Percentiles rank a stretch among this genome's conserved stretches.
Conservation (phyloP, 2,329 filamentous ascomycete genomes). For the Teratosphaeriaceae sp. region DNA sequence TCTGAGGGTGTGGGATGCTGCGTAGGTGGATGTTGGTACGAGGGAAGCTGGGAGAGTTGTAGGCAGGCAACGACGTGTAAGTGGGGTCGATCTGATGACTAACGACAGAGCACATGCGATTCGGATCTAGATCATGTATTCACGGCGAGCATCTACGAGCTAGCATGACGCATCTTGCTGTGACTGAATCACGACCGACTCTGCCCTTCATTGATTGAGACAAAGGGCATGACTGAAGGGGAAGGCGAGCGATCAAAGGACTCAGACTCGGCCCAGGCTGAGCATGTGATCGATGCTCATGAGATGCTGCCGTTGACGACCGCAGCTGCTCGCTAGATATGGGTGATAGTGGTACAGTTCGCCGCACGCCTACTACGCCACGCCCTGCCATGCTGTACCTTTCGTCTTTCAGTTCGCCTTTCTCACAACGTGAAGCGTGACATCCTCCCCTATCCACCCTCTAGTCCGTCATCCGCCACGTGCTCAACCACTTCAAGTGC, state of each 20-base stretch:
- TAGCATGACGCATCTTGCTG: no score
- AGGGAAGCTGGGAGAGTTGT: not conserved
- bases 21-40: not conserved
- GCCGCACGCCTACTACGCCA: not conserved
- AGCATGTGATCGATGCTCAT: no score
- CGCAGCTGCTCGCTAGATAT: not conserved
- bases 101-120: no score
- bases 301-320: no score
- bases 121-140: no score
- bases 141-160: no score
- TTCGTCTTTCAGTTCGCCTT: not conserved
- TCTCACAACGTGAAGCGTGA: not conserved
- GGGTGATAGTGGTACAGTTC: not conserved
- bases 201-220: no score
- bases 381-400: not conserved
- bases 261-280: no score
- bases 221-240: no score
- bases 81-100: no score
- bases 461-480: conserved; percentile 71
- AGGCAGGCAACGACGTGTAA: not conserved
- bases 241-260: no score
- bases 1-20: not conserved
- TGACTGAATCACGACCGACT: no score
- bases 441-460: not conserved
- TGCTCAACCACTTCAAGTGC: conserved; percentile 89